Percentiles rank a stretch among this genome's conserved stretches.
phyloP scores from a whole-genome alignment of 129 eudicot genomes.

The Dittrichia graveolens region DNA sequence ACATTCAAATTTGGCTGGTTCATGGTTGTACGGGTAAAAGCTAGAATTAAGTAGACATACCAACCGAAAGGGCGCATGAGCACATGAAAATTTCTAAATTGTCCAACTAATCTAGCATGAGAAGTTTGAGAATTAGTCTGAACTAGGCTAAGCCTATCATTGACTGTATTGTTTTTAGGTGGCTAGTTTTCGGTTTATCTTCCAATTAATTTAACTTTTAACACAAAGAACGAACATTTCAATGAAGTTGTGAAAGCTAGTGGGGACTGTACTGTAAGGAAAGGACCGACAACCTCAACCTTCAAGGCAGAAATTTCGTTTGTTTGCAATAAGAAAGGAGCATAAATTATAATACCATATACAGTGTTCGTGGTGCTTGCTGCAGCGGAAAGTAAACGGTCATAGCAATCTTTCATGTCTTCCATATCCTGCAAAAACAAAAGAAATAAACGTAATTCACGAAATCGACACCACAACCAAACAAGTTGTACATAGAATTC shows the following conservation, averaged over 20 bases:
- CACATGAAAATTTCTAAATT: neutral
- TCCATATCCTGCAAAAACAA: constrained; percentile 62
- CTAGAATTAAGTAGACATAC: neutral
- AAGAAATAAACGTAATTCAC: constrained; percentile 16
- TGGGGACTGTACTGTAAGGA: neutral
- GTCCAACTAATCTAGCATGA: constrained; percentile 2
- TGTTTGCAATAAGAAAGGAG: neutral
- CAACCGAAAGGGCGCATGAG: neutral
- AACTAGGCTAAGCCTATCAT: neutral
- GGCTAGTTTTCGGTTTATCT: constrained; percentile 6
- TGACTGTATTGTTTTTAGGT: neutral
- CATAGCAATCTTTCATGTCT: constrained; percentile 89
- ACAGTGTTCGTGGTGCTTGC: constrained; percentile 80
- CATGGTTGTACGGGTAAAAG: neutral
- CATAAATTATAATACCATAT: constrained; percentile 54
- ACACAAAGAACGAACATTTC: too few relatives aligned
- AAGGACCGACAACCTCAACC: constrained; percentile 1
- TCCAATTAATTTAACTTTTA: neutral
- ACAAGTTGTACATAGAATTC: neutral
- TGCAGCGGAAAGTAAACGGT: constrained; percentile 84
- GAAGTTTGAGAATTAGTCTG: neutral
- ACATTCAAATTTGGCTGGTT: constrained; percentile 5
- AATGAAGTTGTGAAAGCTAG: too few relatives aligned
- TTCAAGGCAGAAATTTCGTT: neutral
- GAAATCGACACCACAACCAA: neutral